Base-by-base conservation (phyloP, 352 stramenopile species). In the Globisporangium mamillatum region DNA sequence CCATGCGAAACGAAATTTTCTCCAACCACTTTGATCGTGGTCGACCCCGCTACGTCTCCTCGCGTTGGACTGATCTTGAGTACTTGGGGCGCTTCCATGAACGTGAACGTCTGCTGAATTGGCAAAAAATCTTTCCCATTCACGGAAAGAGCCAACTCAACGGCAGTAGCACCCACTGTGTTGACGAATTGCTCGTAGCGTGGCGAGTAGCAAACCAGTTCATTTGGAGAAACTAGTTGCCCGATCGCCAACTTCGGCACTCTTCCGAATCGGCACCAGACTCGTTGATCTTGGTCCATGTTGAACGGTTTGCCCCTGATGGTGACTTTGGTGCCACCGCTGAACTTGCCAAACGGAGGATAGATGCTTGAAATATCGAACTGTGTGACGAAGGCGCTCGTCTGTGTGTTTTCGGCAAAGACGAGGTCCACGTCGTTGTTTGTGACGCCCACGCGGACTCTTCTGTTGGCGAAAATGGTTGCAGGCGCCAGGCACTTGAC, bases 41-140 rank as follows among this genome's bases (percentile, higher is more conserved):
- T 94, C 20, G 78, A 85, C 3, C 87, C 89, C 1, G 74, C 62
- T 34, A 89, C 70, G 2, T 74, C 25, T 2, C 88, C 89, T 53
- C 66, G 73, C 4, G 75, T 73, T 3, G 89, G 89, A 16, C 69
- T 80, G 46, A 92, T 53, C 10, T 61, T 76, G 0, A 71, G 38
- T 0, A 97, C 72, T 46, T 77, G 70, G 18, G 85, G 74, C 3
- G 76, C 69, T 5, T 36, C 4, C 2, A n/a, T 56, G 50, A 93
- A 96, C 5, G 54, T 76, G 54, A 94, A 97, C 22, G 44, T 63
- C 1, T 80, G 75, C 10, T 69, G 27, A 0, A 78, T 82, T 20
- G 79, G 67, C 2, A 82, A 53, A 50, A 95, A 97, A 54, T 95
- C 78, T 25, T 81, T 77, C 6, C 78, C 79, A 56, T 97, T 96